These are phyloP conservation scores for Lasiodiplodia citricola DNA, from an alignment of 2,329 filamentous ascomycete species.

Conservation along the genomic window DNA sequence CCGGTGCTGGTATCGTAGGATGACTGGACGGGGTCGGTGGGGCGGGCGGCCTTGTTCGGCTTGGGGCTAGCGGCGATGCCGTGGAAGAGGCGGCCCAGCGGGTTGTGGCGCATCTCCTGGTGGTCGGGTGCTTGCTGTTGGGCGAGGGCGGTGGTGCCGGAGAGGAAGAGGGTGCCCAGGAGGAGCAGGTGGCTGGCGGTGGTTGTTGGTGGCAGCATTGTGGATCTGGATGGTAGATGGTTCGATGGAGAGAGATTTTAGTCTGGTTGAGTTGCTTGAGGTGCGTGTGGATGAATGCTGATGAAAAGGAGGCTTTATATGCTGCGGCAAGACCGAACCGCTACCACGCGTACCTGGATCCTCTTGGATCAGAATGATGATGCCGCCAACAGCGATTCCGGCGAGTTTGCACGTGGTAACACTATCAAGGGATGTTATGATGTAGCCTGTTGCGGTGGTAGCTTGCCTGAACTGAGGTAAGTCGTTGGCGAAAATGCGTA, in stretches of 20 bases:
- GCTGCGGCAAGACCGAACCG: neutral
- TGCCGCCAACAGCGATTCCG: neutral
- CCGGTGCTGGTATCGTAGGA: neutral
- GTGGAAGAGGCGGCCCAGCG: neutral
- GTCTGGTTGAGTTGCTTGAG: neutral
- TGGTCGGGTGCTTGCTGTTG: neutral
- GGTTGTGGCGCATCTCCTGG: neutral
- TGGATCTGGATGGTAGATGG: too few relatives aligned
- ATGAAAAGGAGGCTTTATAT: neutral
- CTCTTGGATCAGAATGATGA: neutral
- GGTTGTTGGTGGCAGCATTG: neutral
- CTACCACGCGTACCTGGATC: neutral
- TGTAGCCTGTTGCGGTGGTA: neutral
- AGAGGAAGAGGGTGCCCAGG: neutral
- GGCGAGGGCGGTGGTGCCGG: neutral
- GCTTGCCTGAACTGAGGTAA: neutral
- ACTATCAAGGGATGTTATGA: neutral
- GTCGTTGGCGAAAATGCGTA: neutral
- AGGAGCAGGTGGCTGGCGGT: neutral
- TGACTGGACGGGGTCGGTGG: neutral
- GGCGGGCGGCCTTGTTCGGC: neutral
- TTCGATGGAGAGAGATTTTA: too few relatives aligned
- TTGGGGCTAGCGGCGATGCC: neutral
- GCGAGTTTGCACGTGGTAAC: neutral
- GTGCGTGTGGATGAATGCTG: neutral